Percentiles rank a stretch among this genome's conserved stretches.
Conservation (phyloP, 805 yeast species). For the Candida krabiensis region DNA sequence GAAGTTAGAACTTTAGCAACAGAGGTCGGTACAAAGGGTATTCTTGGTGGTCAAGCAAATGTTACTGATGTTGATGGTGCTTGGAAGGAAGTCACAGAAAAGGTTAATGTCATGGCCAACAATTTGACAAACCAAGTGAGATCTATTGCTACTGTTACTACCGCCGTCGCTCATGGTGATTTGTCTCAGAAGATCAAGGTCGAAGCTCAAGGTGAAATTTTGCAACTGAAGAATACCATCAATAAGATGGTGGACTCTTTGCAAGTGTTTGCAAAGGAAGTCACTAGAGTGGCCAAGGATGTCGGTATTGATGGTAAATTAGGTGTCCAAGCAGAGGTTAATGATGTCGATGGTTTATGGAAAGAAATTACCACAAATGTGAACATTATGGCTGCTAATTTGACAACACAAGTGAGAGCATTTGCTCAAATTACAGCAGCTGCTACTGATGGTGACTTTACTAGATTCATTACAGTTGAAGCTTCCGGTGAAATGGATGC, state of each 20-base stretch:
- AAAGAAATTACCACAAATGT: conserved; percentile 89
- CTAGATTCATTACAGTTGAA: conserved; percentile 86
- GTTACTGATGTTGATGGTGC: conserved; percentile 84
- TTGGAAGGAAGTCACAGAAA: conserved; percentile 88
- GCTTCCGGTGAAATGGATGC: conserved; percentile 91
- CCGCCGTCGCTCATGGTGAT: conserved; percentile 91
- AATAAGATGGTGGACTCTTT: conserved; percentile 92
- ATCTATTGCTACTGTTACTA: conserved; percentile 85
- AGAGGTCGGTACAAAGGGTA: conserved; percentile 83
- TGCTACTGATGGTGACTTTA: conserved; percentile 91
- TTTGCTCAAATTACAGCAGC: conserved; percentile 93
- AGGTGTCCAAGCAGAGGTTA: conserved; percentile 89
- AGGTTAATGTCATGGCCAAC: conserved; percentile 85
- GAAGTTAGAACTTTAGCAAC: conserved; percentile 87
- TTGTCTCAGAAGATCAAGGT: conserved; percentile 82
- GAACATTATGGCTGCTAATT: conserved; percentile 90
- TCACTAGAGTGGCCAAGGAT: conserved; percentile 86
- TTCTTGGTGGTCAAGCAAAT: conserved; percentile 87
- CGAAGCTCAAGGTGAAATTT: conserved; percentile 87
- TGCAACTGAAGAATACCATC: conserved; percentile 81
- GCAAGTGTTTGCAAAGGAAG: conserved; percentile 85
- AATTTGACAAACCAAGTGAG: conserved; percentile 87
- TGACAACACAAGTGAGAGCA: conserved; percentile 89
- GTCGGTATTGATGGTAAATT: conserved; percentile 92
- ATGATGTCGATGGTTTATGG: conserved; percentile 91